phyloP scores from a whole-genome alignment of 106 monocot species.

The Dendrobium officinale region DNA sequence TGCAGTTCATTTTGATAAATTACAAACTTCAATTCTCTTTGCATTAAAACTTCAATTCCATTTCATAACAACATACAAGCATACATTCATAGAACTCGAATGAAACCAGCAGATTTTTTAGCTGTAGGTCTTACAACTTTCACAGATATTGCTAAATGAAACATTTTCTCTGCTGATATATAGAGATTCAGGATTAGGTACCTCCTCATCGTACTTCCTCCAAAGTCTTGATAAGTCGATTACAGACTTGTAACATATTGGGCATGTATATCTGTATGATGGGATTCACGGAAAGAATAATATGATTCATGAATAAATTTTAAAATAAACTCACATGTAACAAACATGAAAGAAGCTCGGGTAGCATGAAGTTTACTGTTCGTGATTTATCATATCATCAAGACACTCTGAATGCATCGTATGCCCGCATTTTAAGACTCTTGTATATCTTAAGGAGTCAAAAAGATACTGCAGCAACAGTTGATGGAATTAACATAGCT shows the following conservation, averaged over 20 bases:
- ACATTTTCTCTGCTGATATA: slow-evolving; percentile 7
- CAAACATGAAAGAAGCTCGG: slow-evolving; percentile 6
- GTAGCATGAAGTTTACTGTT: slow-evolving; percentile 30
- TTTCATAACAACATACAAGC: not conserved
- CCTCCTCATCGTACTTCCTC: slow-evolving; percentile 45
- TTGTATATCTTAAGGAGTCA: slow-evolving; percentile 67
- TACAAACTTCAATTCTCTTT: not conserved
- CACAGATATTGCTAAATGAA: not conserved
- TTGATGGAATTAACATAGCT: slow-evolving; percentile 1
- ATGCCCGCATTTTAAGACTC: slow-evolving; percentile 68
- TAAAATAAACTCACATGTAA: not conserved
- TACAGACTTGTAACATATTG: slow-evolving; percentile 53
- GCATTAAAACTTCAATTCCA: not conserved
- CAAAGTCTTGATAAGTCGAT: slow-evolving; percentile 33
- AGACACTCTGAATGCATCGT: slow-evolving; percentile 63
- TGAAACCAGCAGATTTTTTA: not conserved
- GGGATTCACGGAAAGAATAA: slow-evolving; percentile 5
- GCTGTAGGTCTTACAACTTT: not conserved
- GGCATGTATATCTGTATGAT: slow-evolving; percentile 37
- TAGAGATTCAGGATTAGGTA: slow-evolving; percentile 10
- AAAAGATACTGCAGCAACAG: slow-evolving; percentile 64
- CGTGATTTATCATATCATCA: slow-evolving; percentile 45
- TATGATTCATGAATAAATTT: not conserved
- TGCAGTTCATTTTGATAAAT: not conserved
- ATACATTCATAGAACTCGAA: not conserved